A percentile compares a stretch with the other conserved stretches of the same genome.
These are phyloP conservation scores for Melastoma candidum DNA, from an alignment of 441 rosid species.

Conservation along the genomic window DNA sequence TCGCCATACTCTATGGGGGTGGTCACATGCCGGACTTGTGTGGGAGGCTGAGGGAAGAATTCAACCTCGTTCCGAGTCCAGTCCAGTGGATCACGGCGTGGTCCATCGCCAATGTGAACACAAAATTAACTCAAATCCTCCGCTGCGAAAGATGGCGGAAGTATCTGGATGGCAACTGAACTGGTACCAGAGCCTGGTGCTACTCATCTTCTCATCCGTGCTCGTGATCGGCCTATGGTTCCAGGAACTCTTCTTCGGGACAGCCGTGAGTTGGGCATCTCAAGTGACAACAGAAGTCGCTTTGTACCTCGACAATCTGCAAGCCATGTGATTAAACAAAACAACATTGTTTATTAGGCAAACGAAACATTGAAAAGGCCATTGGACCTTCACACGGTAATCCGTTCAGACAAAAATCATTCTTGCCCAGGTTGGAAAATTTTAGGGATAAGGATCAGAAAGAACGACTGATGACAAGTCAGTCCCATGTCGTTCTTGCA, in stretches of 20 bases:
- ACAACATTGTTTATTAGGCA: no score
- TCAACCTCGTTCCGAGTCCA: slow-evolving; percentile 47
- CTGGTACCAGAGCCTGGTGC: slow-evolving; percentile 78
- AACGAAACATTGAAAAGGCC: no score
- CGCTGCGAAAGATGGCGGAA: slow-evolving; percentile 57
- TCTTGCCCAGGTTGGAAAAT: no score
- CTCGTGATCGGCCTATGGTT: slow-evolving; percentile 86
- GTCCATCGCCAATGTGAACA: slow-evolving; percentile 37
- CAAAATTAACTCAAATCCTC: slow-evolving; percentile 37
- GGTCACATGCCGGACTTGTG: slow-evolving; percentile 98
- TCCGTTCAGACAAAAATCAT: no score
- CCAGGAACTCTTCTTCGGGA: slow-evolving; percentile 71
- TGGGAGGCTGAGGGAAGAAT: slow-evolving; percentile 66
- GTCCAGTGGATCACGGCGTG: slow-evolving; percentile 92
- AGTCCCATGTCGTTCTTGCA: no score
- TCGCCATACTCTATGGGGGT: slow-evolving; percentile 81
- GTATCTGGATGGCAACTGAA: slow-evolving; percentile 78
- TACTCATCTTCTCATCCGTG: slow-evolving; percentile 59
- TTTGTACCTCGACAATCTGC: slow-evolving; percentile 28
- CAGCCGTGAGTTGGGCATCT: slow-evolving; percentile 45
- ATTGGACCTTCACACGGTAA: no score
- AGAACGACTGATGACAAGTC: no score
- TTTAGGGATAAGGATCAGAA: no score
- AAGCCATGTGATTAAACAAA: slow-evolving; percentile 5
- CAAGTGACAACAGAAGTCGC: slow-evolving; percentile 31